Conservation (phyloP, 495 filamentous ascomycete species). For the Talaromyces stipitatus region DNA sequence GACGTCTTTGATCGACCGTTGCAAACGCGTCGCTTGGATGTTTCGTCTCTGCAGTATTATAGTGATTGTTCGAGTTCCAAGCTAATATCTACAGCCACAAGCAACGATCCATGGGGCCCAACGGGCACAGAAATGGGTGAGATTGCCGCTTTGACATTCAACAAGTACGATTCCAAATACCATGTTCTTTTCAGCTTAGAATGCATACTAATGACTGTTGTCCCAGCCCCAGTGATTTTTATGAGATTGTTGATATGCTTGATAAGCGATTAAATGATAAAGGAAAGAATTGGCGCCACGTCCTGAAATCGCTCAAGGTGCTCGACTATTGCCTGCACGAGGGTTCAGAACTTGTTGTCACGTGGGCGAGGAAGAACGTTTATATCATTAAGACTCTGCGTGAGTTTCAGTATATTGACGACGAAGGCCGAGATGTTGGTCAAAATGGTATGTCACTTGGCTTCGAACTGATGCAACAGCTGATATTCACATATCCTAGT, state of each 20-base stretch:
- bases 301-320: constrained; percentile 95
- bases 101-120: constrained; percentile 98
- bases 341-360: constrained; percentile 92
- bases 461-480: constrained; percentile 10
- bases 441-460: constrained; percentile 62
- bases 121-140: constrained; percentile 98
- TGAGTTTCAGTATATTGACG: constrained; percentile 93
- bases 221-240: constrained; percentile 85
- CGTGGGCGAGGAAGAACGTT: constrained; percentile 95
- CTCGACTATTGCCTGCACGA: constrained; percentile 98
- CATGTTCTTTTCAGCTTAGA: neutral
- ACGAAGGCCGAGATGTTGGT: constrained; percentile 89
- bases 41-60: neutral
- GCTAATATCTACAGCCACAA: constrained; percentile 60
- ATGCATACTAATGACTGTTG: constrained; percentile 12
- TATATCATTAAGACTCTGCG: constrained; percentile 98
- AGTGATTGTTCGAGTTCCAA: neutral
- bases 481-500: constrained; percentile 46
- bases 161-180: constrained; percentile 63
- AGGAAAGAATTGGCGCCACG: constrained; percentile 99
- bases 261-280: constrained; percentile 99
- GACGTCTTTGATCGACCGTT: neutral
- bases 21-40: neutral
- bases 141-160: constrained; percentile 94
- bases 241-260: constrained; percentile 99